phyloP scores from a whole-genome alignment of 2,329 filamentous ascomycete species.

The Verticillium albo-atrum region DNA sequence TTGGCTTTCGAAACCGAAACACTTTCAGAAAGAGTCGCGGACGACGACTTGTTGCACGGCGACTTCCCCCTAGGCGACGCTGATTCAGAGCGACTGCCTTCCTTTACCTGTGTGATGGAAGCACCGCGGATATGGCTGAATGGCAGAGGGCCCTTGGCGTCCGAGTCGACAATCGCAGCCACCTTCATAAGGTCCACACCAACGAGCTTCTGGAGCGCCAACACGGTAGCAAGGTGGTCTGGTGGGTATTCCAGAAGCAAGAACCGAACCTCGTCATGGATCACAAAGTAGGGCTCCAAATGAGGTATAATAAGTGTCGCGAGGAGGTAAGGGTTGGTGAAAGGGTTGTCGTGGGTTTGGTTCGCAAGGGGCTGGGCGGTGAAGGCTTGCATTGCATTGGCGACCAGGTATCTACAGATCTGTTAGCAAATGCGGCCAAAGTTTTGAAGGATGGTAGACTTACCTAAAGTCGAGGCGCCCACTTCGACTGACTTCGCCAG shows the following conservation, averaged over 20 bases:
- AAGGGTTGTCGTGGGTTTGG: constrained; percentile 49
- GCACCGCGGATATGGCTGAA: constrained; percentile 35
- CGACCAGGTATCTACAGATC: constrained; percentile 49
- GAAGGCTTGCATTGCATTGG: constrained; percentile 55
- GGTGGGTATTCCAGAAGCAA: constrained; percentile 56
- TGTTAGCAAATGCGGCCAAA: not conserved
- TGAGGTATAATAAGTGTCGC: constrained; percentile 57
- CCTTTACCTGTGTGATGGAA: constrained; percentile 19
- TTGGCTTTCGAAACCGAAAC: constrained; percentile 46
- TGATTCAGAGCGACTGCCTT: constrained; percentile 1
- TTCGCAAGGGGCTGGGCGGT: constrained; percentile 45
- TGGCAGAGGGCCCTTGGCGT: constrained; percentile 28
- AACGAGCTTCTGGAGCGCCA: constrained; percentile 54
- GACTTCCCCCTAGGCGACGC: constrained; percentile 4
- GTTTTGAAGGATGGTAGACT: no score
- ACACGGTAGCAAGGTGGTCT: constrained; percentile 50
- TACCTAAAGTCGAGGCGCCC: constrained; percentile 57
- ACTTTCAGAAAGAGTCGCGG: constrained; percentile 7
- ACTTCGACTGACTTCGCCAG: constrained; percentile 44
- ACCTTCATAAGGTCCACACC: constrained; percentile 54
- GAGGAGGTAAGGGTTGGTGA: constrained; percentile 48
- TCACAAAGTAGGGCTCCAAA: constrained; percentile 54
- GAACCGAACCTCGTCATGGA: constrained; percentile 48
- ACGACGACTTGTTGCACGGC: not conserved
- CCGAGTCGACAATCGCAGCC: constrained; percentile 48